Base-by-base conservation (phyloP, 148 eudicot species). In the Fagopyrum homotropicum region DNA sequence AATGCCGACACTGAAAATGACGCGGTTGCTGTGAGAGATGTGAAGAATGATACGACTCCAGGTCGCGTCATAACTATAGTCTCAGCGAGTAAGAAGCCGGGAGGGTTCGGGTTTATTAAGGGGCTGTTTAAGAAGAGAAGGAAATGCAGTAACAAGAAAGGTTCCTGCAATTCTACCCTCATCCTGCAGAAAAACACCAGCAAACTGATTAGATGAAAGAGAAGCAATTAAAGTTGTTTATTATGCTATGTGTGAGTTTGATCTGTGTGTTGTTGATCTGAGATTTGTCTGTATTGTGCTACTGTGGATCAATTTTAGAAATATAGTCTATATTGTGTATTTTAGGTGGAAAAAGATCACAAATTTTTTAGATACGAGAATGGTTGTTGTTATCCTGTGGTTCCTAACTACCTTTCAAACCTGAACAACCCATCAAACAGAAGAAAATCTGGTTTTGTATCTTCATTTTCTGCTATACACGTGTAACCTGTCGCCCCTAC, bases 111-210 rank as follows among this genome's bases (percentile, higher is more conserved):
- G 26, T 84, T 90, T 49, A 83, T 90, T 77, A 90, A 76, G 72
- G 90, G 88, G 76, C 71, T 94, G 35, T 81, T 91, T 75, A 43
- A 82, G 70, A 89, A 92, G 69, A 88, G 86, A 86, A 94, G 84
- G 77, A 87, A 76, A 80, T 81, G 84, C 45, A 81, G 83, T 60
- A 78, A 72, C 75, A 86, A 75, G 80, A 87, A 75, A 80, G 71
- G 73, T 47, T 49, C 88, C 63, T 35, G 40, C 40, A 35, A 35
- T 35, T 35, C 40, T 35, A 73, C 84, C 51, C 45, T 35, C 40
- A 35, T 79, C 49, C 79, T 86, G 68, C 84, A 77, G 76, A 73
- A 81, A 15, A 82, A 75, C 56, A 54, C 83, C 51, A 84, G 83
- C 46, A 69, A 59, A 2, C 14, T 73, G 71, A 72, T 57, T 73